These are phyloP conservation scores for Cyberlindnera mississippiensis DNA, from an alignment of 805 yeast species.

Conservation along the genomic window DNA sequence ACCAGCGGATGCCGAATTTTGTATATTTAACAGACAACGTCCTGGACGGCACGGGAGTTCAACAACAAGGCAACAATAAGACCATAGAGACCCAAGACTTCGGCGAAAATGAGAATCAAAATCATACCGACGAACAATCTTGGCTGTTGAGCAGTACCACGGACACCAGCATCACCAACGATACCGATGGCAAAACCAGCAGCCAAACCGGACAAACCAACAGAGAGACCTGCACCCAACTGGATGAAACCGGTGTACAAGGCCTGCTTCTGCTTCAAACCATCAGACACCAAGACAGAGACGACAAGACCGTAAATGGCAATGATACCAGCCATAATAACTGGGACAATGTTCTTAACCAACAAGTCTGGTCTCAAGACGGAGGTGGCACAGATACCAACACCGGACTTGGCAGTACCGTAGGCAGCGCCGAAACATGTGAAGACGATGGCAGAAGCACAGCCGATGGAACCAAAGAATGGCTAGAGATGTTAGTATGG, in stretches of 20 bases:
- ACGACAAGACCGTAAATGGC: constrained; percentile 98
- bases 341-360: constrained; percentile 93
- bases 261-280: constrained; percentile 86
- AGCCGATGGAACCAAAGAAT: constrained; percentile 98
- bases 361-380: constrained; percentile 95
- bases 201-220: constrained; percentile 95
- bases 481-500: constrained; percentile 39
- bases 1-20: no score
- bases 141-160: constrained; percentile 98
- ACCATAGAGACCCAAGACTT: constrained; percentile 97
- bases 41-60: constrained; percentile 97
- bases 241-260: constrained; percentile 96
- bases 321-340: constrained; percentile 99
- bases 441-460: constrained; percentile 98
- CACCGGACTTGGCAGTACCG: constrained; percentile 99
- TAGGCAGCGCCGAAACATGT: constrained; percentile 98
- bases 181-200: constrained; percentile 99
- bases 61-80: constrained; percentile 95
- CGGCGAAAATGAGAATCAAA: constrained; percentile 97
- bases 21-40: constrained; percentile 63
- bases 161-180: constrained; percentile 99
- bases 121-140: constrained; percentile 98
- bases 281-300: constrained; percentile 88
- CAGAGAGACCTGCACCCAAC: constrained; percentile 96
- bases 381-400: constrained; percentile 98